Base-by-base conservation (phyloP, 2,329 filamentous ascomycete species). In the Alternaria tenuissima region DNA sequence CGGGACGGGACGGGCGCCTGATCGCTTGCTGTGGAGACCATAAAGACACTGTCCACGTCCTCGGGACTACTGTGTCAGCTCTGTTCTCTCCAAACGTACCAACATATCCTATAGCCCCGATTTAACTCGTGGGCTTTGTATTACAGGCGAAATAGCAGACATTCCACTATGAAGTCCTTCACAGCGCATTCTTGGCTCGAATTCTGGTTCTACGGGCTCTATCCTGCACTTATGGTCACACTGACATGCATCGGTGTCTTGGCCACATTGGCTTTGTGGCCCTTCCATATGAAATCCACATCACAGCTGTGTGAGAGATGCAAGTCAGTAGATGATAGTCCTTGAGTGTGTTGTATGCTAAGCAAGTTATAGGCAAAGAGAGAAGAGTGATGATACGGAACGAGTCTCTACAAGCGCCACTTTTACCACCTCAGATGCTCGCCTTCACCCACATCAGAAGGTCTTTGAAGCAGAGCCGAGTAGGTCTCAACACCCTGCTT, bases 131-230 rank as follows among this genome's bases (percentile, higher is more conserved):
- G 20, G 0, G 9, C 14, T 48, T 8, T 16, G 5, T 24, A 22
- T 9, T 5, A 11, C 46, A 7, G 22, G 24, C 12, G 4, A 22
- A 3, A 16, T 8, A 3, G 1, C 51, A 30, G 7, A 11, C 16
- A 2, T 1, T 16, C 18, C 18, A 24, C 5, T 3, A 53, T 53
- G 51, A 53, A 44, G 39, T 20, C 51, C 39, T 53, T 53, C 14
- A 32, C 39, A 1, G 16, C 39, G 20, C 51, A 53, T 22, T 53
- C 51, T 9, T 53, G 51, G 51, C 51, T 53, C 3, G 38, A 53
- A 3, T 44, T 53, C 7, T 53, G 51, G 51, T 53, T 53, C 14
- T 53, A 44, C 12, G 39, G 51, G 5, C 8, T 53, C 7, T 32
- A 53, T 43, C 51, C 51, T 11, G 39, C 24, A 7, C 28, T 43